Evolutionary conservation across 2,329 filamentous ascomycete genomes (phyloP).

Genomic region (Cordyceps cicadae): DNA sequence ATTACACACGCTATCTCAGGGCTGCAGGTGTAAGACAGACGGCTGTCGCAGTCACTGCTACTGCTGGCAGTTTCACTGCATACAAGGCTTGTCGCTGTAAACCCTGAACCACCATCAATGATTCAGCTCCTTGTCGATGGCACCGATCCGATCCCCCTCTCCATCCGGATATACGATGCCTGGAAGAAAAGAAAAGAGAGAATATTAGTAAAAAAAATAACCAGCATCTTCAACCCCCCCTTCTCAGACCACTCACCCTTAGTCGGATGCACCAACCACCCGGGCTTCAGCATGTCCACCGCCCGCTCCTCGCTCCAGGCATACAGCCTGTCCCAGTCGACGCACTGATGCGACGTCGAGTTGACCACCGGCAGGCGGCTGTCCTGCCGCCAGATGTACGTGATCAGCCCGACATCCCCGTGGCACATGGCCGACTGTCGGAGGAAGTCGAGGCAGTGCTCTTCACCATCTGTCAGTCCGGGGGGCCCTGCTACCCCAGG

Average conservation of each 20-base stretch:
- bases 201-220: background rate
- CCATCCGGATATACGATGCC: slow-evolving; percentile 1
- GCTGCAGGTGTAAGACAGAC: background rate
- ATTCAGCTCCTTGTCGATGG: slow-evolving; percentile 7
- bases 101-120: background rate
- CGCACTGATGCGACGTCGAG: slow-evolving; percentile 7
- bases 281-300: slow-evolving; percentile 5
- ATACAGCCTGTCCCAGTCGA: slow-evolving; percentile 8
- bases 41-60: background rate
- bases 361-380: slow-evolving; percentile 1
- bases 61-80: too few relatives aligned
- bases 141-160: slow-evolving; percentile 1
- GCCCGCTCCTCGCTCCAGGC: slow-evolving; percentile 7
- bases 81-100: background rate
- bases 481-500: background rate
- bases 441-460: slow-evolving; percentile 8
- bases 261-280: slow-evolving; percentile 8
- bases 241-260: background rate
- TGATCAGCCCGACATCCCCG: slow-evolving; percentile 8
- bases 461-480: background rate
- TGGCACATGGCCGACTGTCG: slow-evolving; percentile 11
- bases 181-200: background rate
- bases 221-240: background rate
- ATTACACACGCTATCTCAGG: background rate
- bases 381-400: slow-evolving; percentile 6